phyloP scores from a whole-genome alignment of 768 basidiomycete species.

The Phanerodontia chrysosporium region DNA sequence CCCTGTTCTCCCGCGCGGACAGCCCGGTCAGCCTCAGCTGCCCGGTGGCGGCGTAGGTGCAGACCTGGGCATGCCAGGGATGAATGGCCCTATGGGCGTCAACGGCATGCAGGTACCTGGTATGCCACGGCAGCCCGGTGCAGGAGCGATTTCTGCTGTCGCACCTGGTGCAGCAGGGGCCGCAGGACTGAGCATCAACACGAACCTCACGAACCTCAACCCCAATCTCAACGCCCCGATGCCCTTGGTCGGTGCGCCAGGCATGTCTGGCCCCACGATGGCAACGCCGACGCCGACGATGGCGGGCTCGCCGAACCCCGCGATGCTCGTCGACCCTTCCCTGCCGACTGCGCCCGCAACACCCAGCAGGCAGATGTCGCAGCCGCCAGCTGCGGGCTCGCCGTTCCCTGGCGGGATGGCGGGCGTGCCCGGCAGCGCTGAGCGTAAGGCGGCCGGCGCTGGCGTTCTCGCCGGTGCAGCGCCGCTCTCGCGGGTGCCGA shows the following conservation, averaged over 20 bases:
- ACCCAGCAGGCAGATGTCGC: slow-evolving; percentile 21
- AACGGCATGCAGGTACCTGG: neutral
- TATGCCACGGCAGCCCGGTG: slow-evolving; percentile 1
- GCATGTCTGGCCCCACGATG: slow-evolving; percentile 5
- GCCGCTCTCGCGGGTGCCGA: slow-evolving; percentile 5
- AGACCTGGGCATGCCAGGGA: slow-evolving; percentile 14
- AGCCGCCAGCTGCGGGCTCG: slow-evolving; percentile 16
- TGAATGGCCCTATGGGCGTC: slow-evolving; percentile 4
- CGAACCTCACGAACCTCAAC: slow-evolving; percentile 5
- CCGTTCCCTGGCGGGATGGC: slow-evolving; percentile 16
- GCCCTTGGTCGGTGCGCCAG: slow-evolving; percentile 1
- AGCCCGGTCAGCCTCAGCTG: slow-evolving; percentile 16
- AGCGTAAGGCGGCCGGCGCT: slow-evolving; percentile 7
- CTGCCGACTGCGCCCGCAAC: slow-evolving; percentile 11
- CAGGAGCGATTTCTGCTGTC: neutral
- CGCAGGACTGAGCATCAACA: slow-evolving; percentile 15
- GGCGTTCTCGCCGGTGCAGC: slow-evolving; percentile 2
- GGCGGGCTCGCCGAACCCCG: slow-evolving; percentile 11
- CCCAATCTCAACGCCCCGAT: slow-evolving; percentile 5
- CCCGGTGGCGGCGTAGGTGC: slow-evolving; percentile 12
- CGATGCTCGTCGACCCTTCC: slow-evolving; percentile 8
- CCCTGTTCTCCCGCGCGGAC: slow-evolving; percentile 26
- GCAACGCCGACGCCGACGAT: slow-evolving; percentile 15
- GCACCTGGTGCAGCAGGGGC: neutral
- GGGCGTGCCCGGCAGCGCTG: slow-evolving; percentile 8